Evolutionary conservation across 345 rosid species (phyloP).

Genomic region (Erysimum cheiranthoides): DNA sequence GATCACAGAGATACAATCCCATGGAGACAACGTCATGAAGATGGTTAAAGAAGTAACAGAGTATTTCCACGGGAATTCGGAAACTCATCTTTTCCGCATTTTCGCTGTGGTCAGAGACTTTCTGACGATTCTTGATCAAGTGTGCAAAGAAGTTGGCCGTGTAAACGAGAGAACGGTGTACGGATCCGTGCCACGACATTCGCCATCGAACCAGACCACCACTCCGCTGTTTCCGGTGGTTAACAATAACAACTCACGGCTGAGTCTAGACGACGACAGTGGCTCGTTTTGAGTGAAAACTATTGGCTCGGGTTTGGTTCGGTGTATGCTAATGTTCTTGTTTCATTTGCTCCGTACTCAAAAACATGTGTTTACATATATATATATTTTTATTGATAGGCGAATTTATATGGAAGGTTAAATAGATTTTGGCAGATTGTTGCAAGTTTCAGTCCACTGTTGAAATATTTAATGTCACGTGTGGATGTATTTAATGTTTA

Average conservation of each 20-base stretch:
- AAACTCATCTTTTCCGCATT: constrained; percentile 77
- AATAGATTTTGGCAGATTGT: constrained; percentile 19
- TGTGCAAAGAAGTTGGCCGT: constrained; percentile 91
- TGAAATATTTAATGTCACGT: constrained; percentile 22
- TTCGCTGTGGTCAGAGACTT: constrained; percentile 88
- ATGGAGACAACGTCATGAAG: constrained; percentile 52
- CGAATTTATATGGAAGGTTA: constrained; percentile 29
- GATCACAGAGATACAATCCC: constrained; percentile 59
- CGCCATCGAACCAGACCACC: constrained; percentile 45
- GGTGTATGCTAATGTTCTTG: constrained; percentile 22
- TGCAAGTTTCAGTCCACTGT: constrained; percentile 19
- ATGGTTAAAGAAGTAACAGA: constrained; percentile 78
- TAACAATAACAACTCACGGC: constrained; percentile 30
- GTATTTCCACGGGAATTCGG: constrained; percentile 92
- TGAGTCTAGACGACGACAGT: constrained; percentile 52
- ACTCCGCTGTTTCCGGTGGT: constrained; percentile 60
- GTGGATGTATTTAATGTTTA: constrained; percentile 2
- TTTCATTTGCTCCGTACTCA: constrained; percentile 21
- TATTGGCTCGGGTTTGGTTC: constrained; percentile 23
- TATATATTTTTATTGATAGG: constrained; percentile 31
- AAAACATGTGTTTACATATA: constrained; percentile 29
- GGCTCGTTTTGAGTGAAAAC: constrained; percentile 28
- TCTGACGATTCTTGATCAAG: constrained; percentile 82
- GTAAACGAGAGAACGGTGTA: constrained; percentile 78
- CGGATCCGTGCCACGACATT: constrained; percentile 56